Evolutionary conservation across 2,329 filamentous ascomycete species (phyloP).

Genomic region (Xylariaceae sp.): DNA sequence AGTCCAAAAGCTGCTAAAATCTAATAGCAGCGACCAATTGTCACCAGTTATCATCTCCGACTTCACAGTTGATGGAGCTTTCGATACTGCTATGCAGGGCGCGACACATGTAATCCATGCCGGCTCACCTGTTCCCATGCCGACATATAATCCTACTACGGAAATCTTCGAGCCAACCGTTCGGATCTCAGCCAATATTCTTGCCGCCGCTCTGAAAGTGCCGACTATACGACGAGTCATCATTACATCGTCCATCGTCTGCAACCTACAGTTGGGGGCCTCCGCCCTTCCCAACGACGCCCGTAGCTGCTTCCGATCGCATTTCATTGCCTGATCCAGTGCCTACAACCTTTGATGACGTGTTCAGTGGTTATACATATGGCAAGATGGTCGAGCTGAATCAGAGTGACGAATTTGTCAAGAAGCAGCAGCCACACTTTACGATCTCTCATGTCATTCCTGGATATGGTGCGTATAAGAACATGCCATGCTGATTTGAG

Average conservation of each 20-base stretch:
- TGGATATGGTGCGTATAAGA: too few species aligned
- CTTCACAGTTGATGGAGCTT: slow-evolving; percentile 21
- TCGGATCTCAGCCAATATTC: slow-evolving; percentile 14
- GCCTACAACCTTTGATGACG: slow-evolving; percentile 14
- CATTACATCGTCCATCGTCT: slow-evolving; percentile 26
- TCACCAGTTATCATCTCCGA: slow-evolving; percentile 23
- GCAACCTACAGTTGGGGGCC: slow-evolving; percentile 16
- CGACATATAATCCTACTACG: slow-evolving; percentile 14
- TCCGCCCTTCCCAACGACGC: slow-evolving; percentile 1
- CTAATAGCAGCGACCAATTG: slow-evolving; percentile 16
- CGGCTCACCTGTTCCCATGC: slow-evolving; percentile 21
- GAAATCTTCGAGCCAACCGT: slow-evolving; percentile 23
- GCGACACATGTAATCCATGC: slow-evolving; percentile 26
- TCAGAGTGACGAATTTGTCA: slow-evolving; percentile 22
- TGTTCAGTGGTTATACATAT: slow-evolving; percentile 18
- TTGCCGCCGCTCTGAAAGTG: slow-evolving; percentile 20
- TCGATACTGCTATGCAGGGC: slow-evolving; percentile 21
- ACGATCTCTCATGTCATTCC: slow-evolving; percentile 25
- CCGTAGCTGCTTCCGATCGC: slow-evolving; percentile 18
- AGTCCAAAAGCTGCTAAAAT: slow-evolving; percentile 15
- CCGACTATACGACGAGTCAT: slow-evolving; percentile 22
- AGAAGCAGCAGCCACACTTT: slow-evolving; percentile 21
- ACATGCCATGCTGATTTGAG: too few species aligned
- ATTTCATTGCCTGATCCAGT: slow-evolving; percentile 17
- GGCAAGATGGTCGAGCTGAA: slow-evolving; percentile 22